Base-by-base conservation (phyloP, 1,284 basidiomycete species). In the Pterulicium gracile region DNA sequence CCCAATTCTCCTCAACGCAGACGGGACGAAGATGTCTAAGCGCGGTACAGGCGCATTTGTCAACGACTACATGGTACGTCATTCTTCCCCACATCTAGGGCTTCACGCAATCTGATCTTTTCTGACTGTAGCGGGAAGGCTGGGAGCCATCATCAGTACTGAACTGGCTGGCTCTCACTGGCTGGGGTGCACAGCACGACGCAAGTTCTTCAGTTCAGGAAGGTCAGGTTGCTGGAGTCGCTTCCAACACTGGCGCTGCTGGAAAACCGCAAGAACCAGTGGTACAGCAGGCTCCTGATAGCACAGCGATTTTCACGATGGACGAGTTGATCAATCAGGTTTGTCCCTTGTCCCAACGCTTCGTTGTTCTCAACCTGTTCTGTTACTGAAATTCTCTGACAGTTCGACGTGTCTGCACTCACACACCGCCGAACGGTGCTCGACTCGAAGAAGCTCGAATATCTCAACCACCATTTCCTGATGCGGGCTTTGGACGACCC, bases 1-100 rank as follows among this genome's bases (percentile, higher is more conserved):
- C 2, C 95, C 95, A 0, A 72, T 98, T 24, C 68, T 98, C 0
- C 71, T 96, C 27, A 98, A 98, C 57, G 69, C 81, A 0, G 91
- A 98, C 59, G 93, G 94, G 0, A 78, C 81, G 2, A 98, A 99
- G 62, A 88, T 99, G 73, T 92, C 88, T 17, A 99, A 98, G 60
- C 74, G 96, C 5, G 82, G 86, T 17, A 93, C 90, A 1, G 91
- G 96, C 56, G 91, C 94, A 1, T 73, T 77, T 34, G 92, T 97
- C 2, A 69, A 82, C 22, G 83, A 89, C 54, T 98, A 92, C 59
- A 82, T 88, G 44, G 90, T 92, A 54, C 49, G 77, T 58, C 10
- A 3, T 12, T 39, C 23, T 35, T 24, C 18, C 35, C 53, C 61
- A n/a, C 61, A 63, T 13, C 41, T 20, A 27, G 22, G 50, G n/a